A percentile compares a stretch with the other conserved stretches of the same genome.
Conservation (phyloP, 176 grass and related monocot genomes). For the Areca catechu region DNA sequence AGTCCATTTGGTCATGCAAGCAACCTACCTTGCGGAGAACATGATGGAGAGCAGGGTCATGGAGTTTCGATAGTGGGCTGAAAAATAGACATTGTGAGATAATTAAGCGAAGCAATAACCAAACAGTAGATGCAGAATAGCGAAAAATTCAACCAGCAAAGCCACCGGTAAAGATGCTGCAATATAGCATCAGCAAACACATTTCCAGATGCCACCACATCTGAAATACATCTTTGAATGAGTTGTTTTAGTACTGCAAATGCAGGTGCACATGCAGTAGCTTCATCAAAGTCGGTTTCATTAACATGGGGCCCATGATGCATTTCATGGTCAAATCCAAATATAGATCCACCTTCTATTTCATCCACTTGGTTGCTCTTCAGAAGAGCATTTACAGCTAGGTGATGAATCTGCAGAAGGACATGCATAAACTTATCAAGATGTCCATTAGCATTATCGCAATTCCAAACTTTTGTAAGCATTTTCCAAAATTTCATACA, state of each 20-base stretch:
- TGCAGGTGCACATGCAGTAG: conserved; percentile 57
- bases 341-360: conserved; percentile 69
- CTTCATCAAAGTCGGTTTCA: conserved; percentile 67
- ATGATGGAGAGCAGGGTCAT: conserved; percentile 91
- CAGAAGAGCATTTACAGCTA: conserved; percentile 87
- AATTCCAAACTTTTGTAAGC: too few species aligned
- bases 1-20: too few species aligned
- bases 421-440: not conserved
- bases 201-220: conserved; percentile 92
- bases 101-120: not conserved
- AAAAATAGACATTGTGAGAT: conserved; percentile 30
- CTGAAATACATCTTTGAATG: conserved; percentile 84
- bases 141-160: conserved; percentile 63
- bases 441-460: not conserved
- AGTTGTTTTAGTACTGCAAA: conserved; percentile 93
- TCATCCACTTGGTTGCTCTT: conserved; percentile 93
- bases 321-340: conserved; percentile 43
- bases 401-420: conserved; percentile 75
- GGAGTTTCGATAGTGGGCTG: conserved; percentile 90
- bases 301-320: conserved; percentile 32
- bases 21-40: conserved; percentile 83
- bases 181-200: conserved; percentile 91
- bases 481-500: too few species aligned
- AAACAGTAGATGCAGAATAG: not conserved
- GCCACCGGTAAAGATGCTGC: conserved; percentile 90